phyloP scores from a whole-genome alignment of 2,329 filamentous ascomycete species.

The Furcasterigmium furcatum region DNA sequence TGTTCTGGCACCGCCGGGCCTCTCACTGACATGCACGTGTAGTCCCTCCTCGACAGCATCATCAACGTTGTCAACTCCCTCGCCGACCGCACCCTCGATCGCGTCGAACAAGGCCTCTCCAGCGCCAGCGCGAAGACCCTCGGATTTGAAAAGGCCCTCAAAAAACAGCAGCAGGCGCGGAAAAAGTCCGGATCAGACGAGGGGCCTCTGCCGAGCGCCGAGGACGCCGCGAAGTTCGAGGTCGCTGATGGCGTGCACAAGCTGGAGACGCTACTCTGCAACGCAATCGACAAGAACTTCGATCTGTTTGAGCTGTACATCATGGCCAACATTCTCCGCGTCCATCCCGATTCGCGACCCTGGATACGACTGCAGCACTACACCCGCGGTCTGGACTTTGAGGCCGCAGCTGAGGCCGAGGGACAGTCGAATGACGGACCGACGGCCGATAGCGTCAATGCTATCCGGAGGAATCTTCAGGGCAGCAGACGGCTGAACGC shows the following conservation, averaged over 20 bases:
- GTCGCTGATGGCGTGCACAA: slow-evolving; percentile 87
- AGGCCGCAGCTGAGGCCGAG: slow-evolving; percentile 8
- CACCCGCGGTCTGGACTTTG: slow-evolving; percentile 57
- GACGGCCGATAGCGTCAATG: slow-evolving; percentile 65
- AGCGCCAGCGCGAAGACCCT: slow-evolving; percentile 70
- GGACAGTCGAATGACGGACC: slow-evolving; percentile 18
- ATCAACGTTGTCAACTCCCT: slow-evolving; percentile 96
- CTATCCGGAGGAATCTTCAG: slow-evolving; percentile 70
- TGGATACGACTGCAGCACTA: slow-evolving; percentile 88
- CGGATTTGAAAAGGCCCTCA: slow-evolving; percentile 59
- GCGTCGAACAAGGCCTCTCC: slow-evolving; percentile 79
- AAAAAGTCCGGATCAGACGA: slow-evolving; percentile 31
- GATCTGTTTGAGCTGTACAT: slow-evolving; percentile 88
- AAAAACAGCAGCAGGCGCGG: slow-evolving; percentile 33
- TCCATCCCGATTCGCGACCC: slow-evolving; percentile 64
- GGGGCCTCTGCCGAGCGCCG: slow-evolving; percentile 26
- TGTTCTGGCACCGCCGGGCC: slow-evolving; percentile 8
- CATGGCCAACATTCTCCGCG: slow-evolving; percentile 77
- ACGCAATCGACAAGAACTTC: slow-evolving; percentile 80
- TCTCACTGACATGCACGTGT: slow-evolving; percentile 4
- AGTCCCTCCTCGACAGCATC: slow-evolving; percentile 96
- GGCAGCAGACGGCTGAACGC: slow-evolving; percentile 76
- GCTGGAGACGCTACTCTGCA: slow-evolving; percentile 77
- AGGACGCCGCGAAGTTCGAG: slow-evolving; percentile 53
- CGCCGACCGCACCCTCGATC: slow-evolving; percentile 84